Base-by-base conservation (phyloP, 306 rosid species). In the Cicer judaicum region DNA sequence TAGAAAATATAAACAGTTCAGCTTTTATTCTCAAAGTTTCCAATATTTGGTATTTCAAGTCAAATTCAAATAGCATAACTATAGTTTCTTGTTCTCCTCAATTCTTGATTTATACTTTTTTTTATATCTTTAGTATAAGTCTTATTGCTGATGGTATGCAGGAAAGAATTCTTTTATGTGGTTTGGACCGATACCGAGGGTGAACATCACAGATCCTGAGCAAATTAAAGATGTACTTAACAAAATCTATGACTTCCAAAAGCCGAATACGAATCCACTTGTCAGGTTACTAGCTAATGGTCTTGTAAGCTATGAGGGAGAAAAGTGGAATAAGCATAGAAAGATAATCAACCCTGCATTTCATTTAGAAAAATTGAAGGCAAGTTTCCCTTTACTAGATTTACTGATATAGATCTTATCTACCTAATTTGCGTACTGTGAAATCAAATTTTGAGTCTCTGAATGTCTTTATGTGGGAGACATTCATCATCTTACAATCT, bases 331-430 rank as follows among this genome's bases (percentile, higher is more conserved):
- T 47, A 87, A 70, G 54, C 85, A 83, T 53, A 77, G 90, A 74
- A 88, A 68, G 59, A 81, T 88, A 62, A 81, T 90, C 73, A 87
- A 77, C 24, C 90, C 84, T 10, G 81, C 90, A 11, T 85, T 90
- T 69, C 79, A 78, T 57, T 8, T 70, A 0, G 89, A 85, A 47
- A 86, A 87, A 55, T 57, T 89, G 12, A 88, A 88, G 96, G 92
- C 81, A 16, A 42, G 41, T 68, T 40, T 8, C 48, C 4, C n/a
- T 38, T 60, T 41, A 62, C 39, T 18, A 34, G 36, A 29, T 29
- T 29, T 29, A 29, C 5, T 29, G 8, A 38, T 15, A 13, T 68
- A 19, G 1, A 41, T 60, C 34, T 13, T 12, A 41, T 48, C 13
- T 48, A 39, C 4, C 60, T 8, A 10, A 53, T 38, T 44, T 15